These are phyloP conservation scores for Blastocystis sp. DNA, from an alignment of 352 stramenopile genomes.

Conservation along the genomic window DNA sequence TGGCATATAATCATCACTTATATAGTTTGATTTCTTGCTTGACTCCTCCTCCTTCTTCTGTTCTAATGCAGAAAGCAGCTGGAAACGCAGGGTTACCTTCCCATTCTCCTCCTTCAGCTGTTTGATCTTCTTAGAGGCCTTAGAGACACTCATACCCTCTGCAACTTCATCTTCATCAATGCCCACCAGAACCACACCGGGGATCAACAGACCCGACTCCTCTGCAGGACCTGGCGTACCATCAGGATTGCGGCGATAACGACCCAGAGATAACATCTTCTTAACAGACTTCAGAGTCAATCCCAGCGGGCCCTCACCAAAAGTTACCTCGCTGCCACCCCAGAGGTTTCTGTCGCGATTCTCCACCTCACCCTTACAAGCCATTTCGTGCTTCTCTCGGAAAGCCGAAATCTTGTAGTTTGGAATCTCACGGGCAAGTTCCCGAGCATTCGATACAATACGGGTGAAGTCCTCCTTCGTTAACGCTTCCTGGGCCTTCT, in stretches of 20 bases:
- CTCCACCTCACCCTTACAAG: slow-evolving; percentile 50
- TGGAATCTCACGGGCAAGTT: slow-evolving; percentile 30
- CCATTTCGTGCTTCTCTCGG: slow-evolving; percentile 61
- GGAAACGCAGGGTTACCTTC: slow-evolving; percentile 46
- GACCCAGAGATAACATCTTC: slow-evolving; percentile 44
- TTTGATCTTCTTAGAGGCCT: slow-evolving; percentile 58
- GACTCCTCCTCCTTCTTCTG: slow-evolving; percentile 59
- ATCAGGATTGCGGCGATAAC: slow-evolving; percentile 44
- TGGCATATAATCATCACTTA: slow-evolving; percentile 59
- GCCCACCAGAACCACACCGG: slow-evolving; percentile 44
- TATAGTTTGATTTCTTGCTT: slow-evolving; percentile 59
- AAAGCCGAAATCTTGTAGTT: slow-evolving; percentile 59
- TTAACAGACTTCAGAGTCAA: slow-evolving; percentile 59
- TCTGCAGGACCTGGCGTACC: slow-evolving; percentile 49
- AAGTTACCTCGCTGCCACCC: slow-evolving; percentile 33
- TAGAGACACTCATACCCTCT: neutral
- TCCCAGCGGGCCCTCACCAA: slow-evolving; percentile 26
- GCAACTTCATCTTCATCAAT: slow-evolving; percentile 39
- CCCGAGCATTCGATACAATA: neutral
- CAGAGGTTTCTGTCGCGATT: slow-evolving; percentile 55
- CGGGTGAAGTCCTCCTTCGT: neutral
- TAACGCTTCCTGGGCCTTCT: slow-evolving; percentile 14
- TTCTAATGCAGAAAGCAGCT: slow-evolving; percentile 48
- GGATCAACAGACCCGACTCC: slow-evolving; percentile 46
- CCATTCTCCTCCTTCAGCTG: slow-evolving; percentile 61